These are phyloP conservation scores for Aspergillus udagawae DNA, from an alignment of 2,329 filamentous ascomycete species.

Conservation along the genomic window DNA sequence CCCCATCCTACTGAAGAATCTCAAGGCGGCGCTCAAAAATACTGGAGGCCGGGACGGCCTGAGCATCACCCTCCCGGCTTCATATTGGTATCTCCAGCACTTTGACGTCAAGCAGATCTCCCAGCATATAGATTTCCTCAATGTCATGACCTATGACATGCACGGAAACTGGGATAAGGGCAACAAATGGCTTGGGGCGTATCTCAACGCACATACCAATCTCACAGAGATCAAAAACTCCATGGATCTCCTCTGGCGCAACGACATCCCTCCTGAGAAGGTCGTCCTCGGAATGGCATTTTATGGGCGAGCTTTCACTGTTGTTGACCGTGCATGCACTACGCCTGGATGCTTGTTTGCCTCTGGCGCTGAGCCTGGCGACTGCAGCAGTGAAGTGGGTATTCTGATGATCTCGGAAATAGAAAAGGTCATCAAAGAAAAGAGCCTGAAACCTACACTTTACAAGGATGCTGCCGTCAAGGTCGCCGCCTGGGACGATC, in stretches of 20 bases:
- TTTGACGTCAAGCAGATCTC: conserved; percentile 23
- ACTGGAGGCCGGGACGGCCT: not conserved
- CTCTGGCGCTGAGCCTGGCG: conserved; percentile 14
- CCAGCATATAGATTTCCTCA: conserved; percentile 8
- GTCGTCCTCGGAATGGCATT: conserved; percentile 43
- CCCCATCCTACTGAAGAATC: conserved; percentile 9
- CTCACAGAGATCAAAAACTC: conserved; percentile 23
- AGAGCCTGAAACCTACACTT: too few relatives aligned
- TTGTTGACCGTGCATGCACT: not conserved
- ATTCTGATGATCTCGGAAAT: conserved; percentile 13
- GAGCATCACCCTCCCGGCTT: conserved; percentile 13
- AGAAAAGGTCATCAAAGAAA: too few relatives aligned
- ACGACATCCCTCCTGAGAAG: conserved; percentile 37
- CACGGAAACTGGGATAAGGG: conserved; percentile 14
- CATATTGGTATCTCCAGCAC: conserved; percentile 22
- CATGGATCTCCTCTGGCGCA: conserved; percentile 45
- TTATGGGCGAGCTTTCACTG: conserved; percentile 37
- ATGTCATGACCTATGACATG: conserved; percentile 14
- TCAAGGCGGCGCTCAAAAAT: conserved; percentile 4
- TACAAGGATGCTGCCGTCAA: too few relatives aligned
- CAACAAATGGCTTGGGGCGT: conserved; percentile 7
- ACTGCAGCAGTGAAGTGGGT: conserved; percentile 19
- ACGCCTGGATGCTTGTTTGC: conserved; percentile 15
- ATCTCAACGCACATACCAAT: conserved; percentile 15
- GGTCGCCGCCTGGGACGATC: too few relatives aligned